Base-by-base conservation (phyloP, 2,329 filamentous ascomycete species). In the Aspergillus sp. region DNA sequence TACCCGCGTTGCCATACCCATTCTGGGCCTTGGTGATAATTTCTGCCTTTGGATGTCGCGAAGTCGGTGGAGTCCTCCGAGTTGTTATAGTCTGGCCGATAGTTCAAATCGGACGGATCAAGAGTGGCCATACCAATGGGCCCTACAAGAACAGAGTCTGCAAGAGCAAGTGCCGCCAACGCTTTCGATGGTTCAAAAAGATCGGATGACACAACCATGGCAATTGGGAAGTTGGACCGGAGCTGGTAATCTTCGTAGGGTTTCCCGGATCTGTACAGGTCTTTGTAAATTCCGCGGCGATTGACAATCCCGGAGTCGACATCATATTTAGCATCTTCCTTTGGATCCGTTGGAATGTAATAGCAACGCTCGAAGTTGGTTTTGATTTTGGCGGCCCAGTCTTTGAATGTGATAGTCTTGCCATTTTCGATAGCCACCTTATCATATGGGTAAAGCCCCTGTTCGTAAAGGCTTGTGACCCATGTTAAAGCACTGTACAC, bases 1-100 rank as follows among this genome's bases (percentile, higher is more conserved):
- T 92, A 99, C 4, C 95, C 95, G 1, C 91, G 93, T 0, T 93
- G 96, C 95, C 95, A 99, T 22, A 97, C 79, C 95, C 95, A 99
- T 74, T 99, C 95, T 0, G 95, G 96, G 4, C 95, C 95, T 74
- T 98, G 93, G 74, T 99, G 95, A 77, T 99, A 99, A 76, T 98
- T 99, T 56, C 95, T 84, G 49, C 95, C 95, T 76, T 98, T 98
- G 66, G 89, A 87, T 0, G 93, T 98, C 11, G 90, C 85, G 69
- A 97, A 98, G 74, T 98, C 90, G 12, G 85, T 86, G 58, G 89
- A 93, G 75, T 99, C 95, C 69, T 98, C 93, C 64, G 89, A 90
- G 78, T 99, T 99, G 80, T 89, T 87, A 78, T 99, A 99, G 79
- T 95, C 91, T 0, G 93, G 93, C 3, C 90, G 86, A 77, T 99